Evolutionary conservation across 2,329 filamentous ascomycete genomes (phyloP), one percentile per base, ranked within the genome.

Genomic region (Nemania bipapillata): DNA sequence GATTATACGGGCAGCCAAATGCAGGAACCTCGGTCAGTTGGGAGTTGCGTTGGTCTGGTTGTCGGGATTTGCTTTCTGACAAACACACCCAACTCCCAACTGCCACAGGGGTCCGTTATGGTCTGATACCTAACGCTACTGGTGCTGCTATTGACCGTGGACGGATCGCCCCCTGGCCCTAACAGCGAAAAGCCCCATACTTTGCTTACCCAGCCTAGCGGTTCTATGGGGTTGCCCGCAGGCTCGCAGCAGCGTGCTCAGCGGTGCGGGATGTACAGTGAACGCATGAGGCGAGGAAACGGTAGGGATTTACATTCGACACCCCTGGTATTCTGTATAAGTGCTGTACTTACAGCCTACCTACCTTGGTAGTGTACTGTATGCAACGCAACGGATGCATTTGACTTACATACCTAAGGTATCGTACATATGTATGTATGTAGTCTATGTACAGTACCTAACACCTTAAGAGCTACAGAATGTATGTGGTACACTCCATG

Each of bases 21-120:
- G 32, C 52, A 50, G 55, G 20, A 68, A 59, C 50, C 50, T 65
- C 65, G 9, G 15, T 45, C 40, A 20, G 40, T 45, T 6, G 15
- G 15, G 20, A 7, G 17, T 45, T 4, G 40, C n/a, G 37, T 9
- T 26, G 24, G n/a, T 26, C 54, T n/a, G 26, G 17, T 53, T 9
- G 11, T 20, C 6, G 28, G 42, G 28, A 4, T 53, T 55, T 15
- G 26, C 26, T 32, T 54, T 35, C 50, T 54, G 28, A 54, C 50
- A 54, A 54, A 32, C 50, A 54, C 15, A n/a, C n/a, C n/a, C n/a
- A n/a, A n/a, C n/a, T n/a, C n/a, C 47, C 3, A 22, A 32, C 15
- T 20, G 2, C 20, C 7, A 15, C 50, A 30, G 17, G 28, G 26
- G 28, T 5, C 22, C 28, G 15, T 54, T 54, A 11, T 50, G 47